Conservation (phyloP, 2,329 filamentous ascomycete species). For the Capronia coronata region DNA sequence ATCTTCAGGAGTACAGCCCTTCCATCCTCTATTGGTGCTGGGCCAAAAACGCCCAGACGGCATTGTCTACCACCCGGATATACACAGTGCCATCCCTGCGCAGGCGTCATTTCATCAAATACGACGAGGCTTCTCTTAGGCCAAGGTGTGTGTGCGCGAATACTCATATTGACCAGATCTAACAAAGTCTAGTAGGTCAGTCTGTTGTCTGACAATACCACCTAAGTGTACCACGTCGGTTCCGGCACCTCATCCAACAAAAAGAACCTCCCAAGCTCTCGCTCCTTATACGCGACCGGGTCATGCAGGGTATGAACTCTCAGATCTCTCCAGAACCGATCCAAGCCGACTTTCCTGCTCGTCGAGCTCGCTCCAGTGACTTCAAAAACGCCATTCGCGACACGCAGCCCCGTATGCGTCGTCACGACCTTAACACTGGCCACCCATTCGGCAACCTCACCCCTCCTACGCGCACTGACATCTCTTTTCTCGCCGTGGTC, state of each 20-base stretch:
- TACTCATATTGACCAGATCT: too few species aligned
- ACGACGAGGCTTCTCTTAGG: too few species aligned
- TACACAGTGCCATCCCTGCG: too few species aligned
- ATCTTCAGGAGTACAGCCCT: too few species aligned
- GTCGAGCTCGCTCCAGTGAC: slow-evolving; percentile 57
- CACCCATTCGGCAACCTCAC: slow-evolving; percentile 57
- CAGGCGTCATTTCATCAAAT: too few species aligned
- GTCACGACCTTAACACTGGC: slow-evolving; percentile 58
- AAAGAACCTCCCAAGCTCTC: slow-evolving; percentile 54
- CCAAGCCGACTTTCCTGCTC: slow-evolving; percentile 52
- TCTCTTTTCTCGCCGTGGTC: slow-evolving; percentile 39
- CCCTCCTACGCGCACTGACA: slow-evolving; percentile 49
- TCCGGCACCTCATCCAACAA: slow-evolving; percentile 52
- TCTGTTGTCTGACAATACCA: slow-evolving; percentile 1
- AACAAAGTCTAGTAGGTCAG: too few species aligned
- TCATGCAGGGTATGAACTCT: slow-evolving; percentile 61
- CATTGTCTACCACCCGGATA: too few species aligned
- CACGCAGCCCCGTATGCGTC: slow-evolving; percentile 53
- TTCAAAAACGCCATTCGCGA: slow-evolving; percentile 59
- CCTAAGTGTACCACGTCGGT: slow-evolving; percentile 56
- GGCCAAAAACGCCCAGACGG: too few species aligned
- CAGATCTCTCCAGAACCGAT: slow-evolving; percentile 62
- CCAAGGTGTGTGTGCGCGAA: too few species aligned
- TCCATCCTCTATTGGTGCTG: too few species aligned
- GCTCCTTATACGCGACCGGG: slow-evolving; percentile 61